Conservation (phyloP, 768 basidiomycete genomes). For the Mycena rebaudengoi region DNA sequence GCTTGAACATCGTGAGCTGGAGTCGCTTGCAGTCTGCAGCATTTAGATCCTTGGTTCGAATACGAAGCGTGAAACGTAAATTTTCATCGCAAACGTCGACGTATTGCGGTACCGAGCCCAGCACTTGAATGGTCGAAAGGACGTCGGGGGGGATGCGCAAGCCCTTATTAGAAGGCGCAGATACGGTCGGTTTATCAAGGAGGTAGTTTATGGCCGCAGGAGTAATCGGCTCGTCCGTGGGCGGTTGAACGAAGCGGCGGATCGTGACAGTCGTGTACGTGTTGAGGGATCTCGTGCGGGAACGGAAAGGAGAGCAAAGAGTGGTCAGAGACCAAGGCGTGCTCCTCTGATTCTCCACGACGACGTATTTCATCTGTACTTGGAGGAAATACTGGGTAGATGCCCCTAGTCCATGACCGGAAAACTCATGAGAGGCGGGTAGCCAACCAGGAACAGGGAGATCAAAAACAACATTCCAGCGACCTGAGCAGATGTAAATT, state of each 20-base stretch:
- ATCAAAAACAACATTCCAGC: slow-evolving; percentile 84
- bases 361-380: slow-evolving; percentile 68
- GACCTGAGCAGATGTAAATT: slow-evolving; percentile 38
- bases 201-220: slow-evolving; percentile 51
- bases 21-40: slow-evolving; percentile 61
- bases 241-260: slow-evolving; percentile 61
- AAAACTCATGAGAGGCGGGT: slow-evolving; percentile 65
- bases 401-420: slow-evolving; percentile 58
- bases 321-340: slow-evolving; percentile 57
- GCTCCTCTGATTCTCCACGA: slow-evolving; percentile 49
- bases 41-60: slow-evolving; percentile 64
- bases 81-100: slow-evolving; percentile 53
- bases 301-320: slow-evolving; percentile 66
- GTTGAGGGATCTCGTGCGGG: slow-evolving; percentile 49
- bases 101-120: slow-evolving; percentile 68
- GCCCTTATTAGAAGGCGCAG: slow-evolving; percentile 19
- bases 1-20: slow-evolving; percentile 61
- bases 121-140: slow-evolving; percentile 68
- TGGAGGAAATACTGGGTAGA: slow-evolving; percentile 68
- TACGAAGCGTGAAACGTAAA: slow-evolving; percentile 65
- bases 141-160: slow-evolving; percentile 58
- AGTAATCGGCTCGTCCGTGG: slow-evolving; percentile 42
- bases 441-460: slow-evolving; percentile 92
- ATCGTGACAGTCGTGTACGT: slow-evolving; percentile 56
- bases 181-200: slow-evolving; percentile 47